Evolutionary conservation across 257 asterid species (phyloP).

Genomic region (Craterostigma plantagineum): DNA sequence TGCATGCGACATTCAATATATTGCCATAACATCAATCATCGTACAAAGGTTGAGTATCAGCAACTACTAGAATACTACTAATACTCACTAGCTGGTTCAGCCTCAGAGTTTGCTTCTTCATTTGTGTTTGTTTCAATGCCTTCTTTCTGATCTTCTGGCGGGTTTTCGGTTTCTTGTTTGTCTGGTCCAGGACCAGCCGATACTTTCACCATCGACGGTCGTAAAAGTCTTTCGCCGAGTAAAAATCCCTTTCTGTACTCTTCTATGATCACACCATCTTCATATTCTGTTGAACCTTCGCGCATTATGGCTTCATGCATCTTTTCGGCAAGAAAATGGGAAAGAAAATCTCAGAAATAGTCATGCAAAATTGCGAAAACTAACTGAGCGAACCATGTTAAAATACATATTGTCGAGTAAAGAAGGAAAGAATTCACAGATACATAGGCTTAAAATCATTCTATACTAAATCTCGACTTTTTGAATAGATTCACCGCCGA

Average conservation of each 20-base stretch:
- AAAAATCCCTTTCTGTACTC: constrained; percentile 65
- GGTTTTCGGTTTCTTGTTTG: no score
- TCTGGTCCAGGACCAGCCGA: constrained; percentile 80
- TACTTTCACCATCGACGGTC: constrained; percentile 89
- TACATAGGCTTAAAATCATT: constrained; percentile 16
- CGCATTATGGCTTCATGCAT: constrained; percentile 90
- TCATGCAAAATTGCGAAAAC: neutral
- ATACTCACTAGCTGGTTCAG: no score
- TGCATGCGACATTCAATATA: no score
- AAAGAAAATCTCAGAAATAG: neutral
- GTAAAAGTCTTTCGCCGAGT: constrained; percentile 64
- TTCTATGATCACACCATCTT: constrained; percentile 51
- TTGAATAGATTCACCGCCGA: no score
- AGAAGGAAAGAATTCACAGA: neutral
- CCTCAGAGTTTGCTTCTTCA: constrained; percentile 10
- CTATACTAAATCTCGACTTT: constrained; percentile 6
- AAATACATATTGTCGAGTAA: no score
- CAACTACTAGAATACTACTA: no score
- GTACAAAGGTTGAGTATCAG: no score
- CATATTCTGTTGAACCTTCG: constrained; percentile 57
- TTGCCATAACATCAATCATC: no score
- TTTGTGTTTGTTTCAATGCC: constrained; percentile 12
- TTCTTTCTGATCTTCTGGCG: constrained; percentile 16
- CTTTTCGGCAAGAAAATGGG: constrained; percentile 15
- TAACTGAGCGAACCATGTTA: no score